A percentile compares a stretch with the other conserved stretches of the same genome.
Evolutionary conservation across 768 basidiomycete genomes (phyloP).

Genomic region (Floccularia luteovirens): DNA sequence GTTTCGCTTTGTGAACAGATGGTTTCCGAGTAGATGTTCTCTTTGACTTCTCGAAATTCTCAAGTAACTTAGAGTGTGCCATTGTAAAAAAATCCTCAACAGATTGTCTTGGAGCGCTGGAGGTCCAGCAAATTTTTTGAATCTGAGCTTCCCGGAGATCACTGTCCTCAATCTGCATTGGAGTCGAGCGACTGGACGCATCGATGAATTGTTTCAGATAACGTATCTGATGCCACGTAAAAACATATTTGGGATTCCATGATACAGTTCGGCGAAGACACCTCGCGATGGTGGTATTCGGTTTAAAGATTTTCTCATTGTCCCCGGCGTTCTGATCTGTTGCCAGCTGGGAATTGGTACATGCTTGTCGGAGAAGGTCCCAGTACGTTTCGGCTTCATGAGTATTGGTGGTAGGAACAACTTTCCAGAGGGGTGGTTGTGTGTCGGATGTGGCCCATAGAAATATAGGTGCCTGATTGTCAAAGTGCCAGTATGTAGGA

Average conservation of each 20-base stretch:
- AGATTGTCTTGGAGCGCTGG: conserved; percentile 45
- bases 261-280: conserved; percentile 51
- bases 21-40: conserved; percentile 23
- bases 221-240: conserved; percentile 62
- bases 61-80: conserved; percentile 27
- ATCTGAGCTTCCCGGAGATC: conserved; percentile 24
- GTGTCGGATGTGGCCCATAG: conserved; percentile 49
- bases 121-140: conserved; percentile 40
- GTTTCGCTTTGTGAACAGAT: conserved; percentile 22
- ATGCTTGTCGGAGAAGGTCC: conserved; percentile 43
- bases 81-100: conserved; percentile 37
- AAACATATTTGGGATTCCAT: conserved; percentile 54
- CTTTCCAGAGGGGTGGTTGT: conserved; percentile 48
- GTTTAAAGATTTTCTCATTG: conserved; percentile 14
- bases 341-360: conserved; percentile 25
- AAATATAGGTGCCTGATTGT: conserved; percentile 44
- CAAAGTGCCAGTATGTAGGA: conserved; percentile 62
- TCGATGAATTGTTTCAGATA: conserved; percentile 52
- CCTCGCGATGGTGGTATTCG: conserved; percentile 21
- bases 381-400: conserved; percentile 45
- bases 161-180: conserved; percentile 39
- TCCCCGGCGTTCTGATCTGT: conserved; percentile 9
- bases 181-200: conserved; percentile 29
- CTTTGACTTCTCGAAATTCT: conserved; percentile 35
- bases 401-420: conserved; percentile 29